These are phyloP conservation scores for Penicillium samsonianum DNA, from an alignment of 495 filamentous ascomycete genomes.

Conservation along the genomic window DNA sequence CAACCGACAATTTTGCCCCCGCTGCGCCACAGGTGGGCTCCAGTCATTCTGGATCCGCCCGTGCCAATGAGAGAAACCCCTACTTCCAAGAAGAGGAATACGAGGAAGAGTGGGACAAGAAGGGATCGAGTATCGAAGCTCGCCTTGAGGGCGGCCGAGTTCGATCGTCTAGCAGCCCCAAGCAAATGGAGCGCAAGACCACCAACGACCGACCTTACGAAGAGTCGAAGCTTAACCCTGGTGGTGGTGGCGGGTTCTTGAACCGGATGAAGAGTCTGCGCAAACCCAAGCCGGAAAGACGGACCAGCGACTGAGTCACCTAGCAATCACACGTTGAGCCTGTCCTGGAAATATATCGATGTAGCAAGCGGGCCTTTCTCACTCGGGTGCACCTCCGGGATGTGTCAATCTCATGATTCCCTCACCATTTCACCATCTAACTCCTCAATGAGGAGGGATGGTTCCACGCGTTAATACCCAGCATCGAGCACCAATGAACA, in stretches of 20 bases:
- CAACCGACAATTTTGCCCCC: conserved; percentile 47
- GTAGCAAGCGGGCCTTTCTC: conserved; percentile 1
- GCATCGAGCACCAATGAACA: conserved; percentile 25
- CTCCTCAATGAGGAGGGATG: conserved; percentile 22
- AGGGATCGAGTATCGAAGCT: conserved; percentile 59
- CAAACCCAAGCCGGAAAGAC: conserved; percentile 51
- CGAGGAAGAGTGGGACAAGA: conserved; percentile 69
- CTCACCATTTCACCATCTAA: conserved; percentile 10
- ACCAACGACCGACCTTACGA: conserved; percentile 64
- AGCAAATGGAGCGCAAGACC: conserved; percentile 64
- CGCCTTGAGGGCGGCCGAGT: conserved; percentile 44
- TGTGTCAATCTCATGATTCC: not conserved
- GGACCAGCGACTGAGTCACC: conserved; percentile 33
- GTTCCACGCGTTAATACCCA: conserved; percentile 35
- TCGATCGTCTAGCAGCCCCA: conserved; percentile 65
- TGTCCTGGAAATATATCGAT: not conserved
- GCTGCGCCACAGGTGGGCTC: conserved; percentile 28
- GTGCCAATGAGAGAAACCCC: conserved; percentile 66
- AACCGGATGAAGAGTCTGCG: conserved; percentile 88
- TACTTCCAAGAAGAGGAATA: conserved; percentile 85
- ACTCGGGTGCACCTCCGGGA: not conserved
- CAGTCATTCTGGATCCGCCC: conserved; percentile 34
- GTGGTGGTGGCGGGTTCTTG: conserved; percentile 64
- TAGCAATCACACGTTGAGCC: not conserved
- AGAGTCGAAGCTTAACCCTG: conserved; percentile 47